Evolutionary conservation across 2,329 filamentous ascomycete species (phyloP), one percentile per base, ranked within the genome.

Genomic region (Epichloe gansuensis): DNA sequence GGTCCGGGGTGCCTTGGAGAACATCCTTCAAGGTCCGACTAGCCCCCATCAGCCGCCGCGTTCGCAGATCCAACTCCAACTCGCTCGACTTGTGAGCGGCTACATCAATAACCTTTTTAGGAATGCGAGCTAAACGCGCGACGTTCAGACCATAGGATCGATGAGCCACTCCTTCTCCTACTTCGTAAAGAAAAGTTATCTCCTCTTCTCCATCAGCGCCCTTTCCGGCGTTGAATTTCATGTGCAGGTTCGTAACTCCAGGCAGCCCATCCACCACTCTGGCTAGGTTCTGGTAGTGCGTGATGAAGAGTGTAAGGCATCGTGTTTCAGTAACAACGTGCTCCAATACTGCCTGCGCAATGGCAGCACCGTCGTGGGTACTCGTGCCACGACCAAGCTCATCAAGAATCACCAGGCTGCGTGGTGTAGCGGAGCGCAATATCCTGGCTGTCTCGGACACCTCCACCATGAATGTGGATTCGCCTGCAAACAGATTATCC

Each of bases 391-490:
- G 80, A 36, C 93, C 93, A 2, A 98, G 77, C 72, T 98, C 93
- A 69, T 98, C 93, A 5, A 98, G 80, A 44, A 98, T 89, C 55
- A 98, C 85, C 6, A 98, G 77, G 44, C 82, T 88, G 45, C 88
- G 81, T 1, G 87, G 82, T 0, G 89, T 93, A 0, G 91, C 93
- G 61, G 88, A 81, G 63, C 93, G 91, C 25, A 98, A 76, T 59
- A 98, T 96, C 55, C 89, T 83, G 1, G 86, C 83, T 1, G 93
- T 97, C 68, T 98, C 93, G 38, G 84, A 89, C 2, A 98, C 80
- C 65, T 98, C 93, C 51, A 98, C 90, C 89, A 97, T 96, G 71
- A 98, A 98, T 12, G 93, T 98, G 25, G 82, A 87, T 69, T 98
- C 93, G 60, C 89, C 89, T 4, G 88, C 86, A 65, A 97, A 86